Evolutionary conservation across 306 rosid genomes (phyloP).

Genomic region (Vicia sativa): DNA sequence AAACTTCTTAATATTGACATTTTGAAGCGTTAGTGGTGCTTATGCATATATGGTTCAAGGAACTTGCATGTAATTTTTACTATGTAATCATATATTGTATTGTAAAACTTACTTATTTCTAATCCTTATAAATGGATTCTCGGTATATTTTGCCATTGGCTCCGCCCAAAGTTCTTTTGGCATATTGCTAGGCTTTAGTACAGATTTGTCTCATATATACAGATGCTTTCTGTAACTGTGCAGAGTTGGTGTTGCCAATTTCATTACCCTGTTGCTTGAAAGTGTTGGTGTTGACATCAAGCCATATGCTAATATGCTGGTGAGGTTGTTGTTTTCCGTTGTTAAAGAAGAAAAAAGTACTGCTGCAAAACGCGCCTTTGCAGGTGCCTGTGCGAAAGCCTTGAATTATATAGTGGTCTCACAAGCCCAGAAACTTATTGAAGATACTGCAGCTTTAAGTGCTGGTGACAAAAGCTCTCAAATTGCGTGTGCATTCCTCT

Average conservation of each 20-base stretch:
- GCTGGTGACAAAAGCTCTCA: constrained; percentile 80
- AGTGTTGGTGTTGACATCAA: no score
- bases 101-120: no score
- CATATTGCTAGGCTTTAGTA: constrained; percentile 12
- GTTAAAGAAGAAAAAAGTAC: constrained; percentile 83
- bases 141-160: background rate
- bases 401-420: constrained; percentile 59
- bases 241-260: constrained; percentile 98
- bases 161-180: constrained; percentile 11
- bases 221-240: constrained; percentile 28
- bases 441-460: constrained; percentile 80
- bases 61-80: no score
- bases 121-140: constrained; percentile 16
- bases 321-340: constrained; percentile 81
- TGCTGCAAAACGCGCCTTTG: constrained; percentile 91
- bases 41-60: no score
- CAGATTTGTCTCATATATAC: constrained; percentile 20
- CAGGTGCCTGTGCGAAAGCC: constrained; percentile 77
- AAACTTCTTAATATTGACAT: no score
- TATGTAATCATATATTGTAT: no score
- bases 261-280: constrained; percentile 73
- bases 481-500: constrained; percentile 78
- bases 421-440: constrained; percentile 79
- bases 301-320: constrained; percentile 72
- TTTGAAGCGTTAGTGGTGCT: no score